Conservation (phyloP, 2,329 filamentous ascomycete genomes). For the Arthrobotrys sphaeroides region DNA sequence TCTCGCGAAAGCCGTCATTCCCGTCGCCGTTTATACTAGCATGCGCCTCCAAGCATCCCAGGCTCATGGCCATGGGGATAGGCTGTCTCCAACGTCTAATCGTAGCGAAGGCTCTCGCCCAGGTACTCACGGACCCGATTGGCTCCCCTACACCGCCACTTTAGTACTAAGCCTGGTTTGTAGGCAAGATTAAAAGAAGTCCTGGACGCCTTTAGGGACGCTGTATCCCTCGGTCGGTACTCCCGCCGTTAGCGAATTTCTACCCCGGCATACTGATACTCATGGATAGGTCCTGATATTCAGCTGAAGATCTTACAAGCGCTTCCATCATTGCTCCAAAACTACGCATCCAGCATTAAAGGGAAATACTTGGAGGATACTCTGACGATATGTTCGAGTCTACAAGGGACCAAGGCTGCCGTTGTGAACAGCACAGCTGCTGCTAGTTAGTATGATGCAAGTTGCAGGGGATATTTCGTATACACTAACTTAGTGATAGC, state of each 20-base stretch:
- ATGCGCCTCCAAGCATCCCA: slow-evolving; percentile 87
- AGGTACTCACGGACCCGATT: slow-evolving; percentile 40
- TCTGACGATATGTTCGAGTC: slow-evolving; percentile 87
- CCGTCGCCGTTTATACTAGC: slow-evolving; percentile 93
- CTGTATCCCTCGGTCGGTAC: slow-evolving; percentile 65
- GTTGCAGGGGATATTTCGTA: neutral
- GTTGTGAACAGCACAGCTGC: slow-evolving; percentile 96
- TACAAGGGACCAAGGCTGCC: slow-evolving; percentile 90
- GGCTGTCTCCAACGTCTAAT: slow-evolving; percentile 89
- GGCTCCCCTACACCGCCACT: too few relatives aligned
- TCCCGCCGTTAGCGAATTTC: neutral
- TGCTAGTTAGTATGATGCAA: slow-evolving; percentile 67
- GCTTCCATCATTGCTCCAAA: slow-evolving; percentile 86
- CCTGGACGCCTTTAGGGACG: slow-evolving; percentile 85
- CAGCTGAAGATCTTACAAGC: slow-evolving; percentile 96
- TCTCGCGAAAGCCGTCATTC: slow-evolving; percentile 82
- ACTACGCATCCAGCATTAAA: slow-evolving; percentile 82
- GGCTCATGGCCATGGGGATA: slow-evolving; percentile 86
- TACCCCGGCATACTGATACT: slow-evolving; percentile 39
- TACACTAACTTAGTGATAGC: slow-evolving; percentile 60
- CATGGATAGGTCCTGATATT: slow-evolving; percentile 74
- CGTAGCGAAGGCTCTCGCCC: slow-evolving; percentile 79
- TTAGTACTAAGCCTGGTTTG: neutral
- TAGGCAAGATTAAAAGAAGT: slow-evolving; percentile 83
- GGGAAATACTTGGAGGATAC: slow-evolving; percentile 82